Evolutionary conservation across 2,329 filamentous ascomycete genomes (phyloP), one percentile per base, ranked within the genome.

Genomic region (Aspergillus sp.): DNA sequence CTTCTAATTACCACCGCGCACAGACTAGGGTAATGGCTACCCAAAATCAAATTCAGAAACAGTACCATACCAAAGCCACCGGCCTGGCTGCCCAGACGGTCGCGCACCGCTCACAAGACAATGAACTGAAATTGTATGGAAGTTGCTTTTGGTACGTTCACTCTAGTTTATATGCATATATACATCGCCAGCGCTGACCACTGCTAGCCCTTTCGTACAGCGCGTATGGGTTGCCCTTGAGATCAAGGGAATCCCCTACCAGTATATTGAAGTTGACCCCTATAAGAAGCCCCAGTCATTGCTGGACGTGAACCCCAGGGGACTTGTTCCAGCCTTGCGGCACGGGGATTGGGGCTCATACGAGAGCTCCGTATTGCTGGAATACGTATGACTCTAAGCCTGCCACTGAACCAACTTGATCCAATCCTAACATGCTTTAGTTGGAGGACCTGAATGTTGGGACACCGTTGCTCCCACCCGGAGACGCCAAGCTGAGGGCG

Each of bases 171-270:
- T n/a, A 8, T 19, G 21, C 59, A 57, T 58, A 50, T 38, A n/a
- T 47, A n/a, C 21, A 13, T 7, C 25, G 7, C 60, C 39, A 61
- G 50, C 52, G 63, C 64, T 66, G 57, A 56, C 36, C 57, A 32
- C 62, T 57, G 54, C 68, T 44, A 90, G 89, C 70, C 91, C 91
- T 25, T 95, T 94, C 72, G 91, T 92, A 1, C 91, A 96, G 72
- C 86, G 91, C 17, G 90, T 95, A 25, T 96, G 92, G 92, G 95
- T 96, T 64, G 90, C 91, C 1, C 82, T 96, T 38, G 91, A 96
- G 74, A 82, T 88, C 68, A 95, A 95, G 73, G 84, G 86, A 17
- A 82, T 95, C 8, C 80, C 85, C 39, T 96, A 96, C 71, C 90
- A 96, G 72, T 96, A 96, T 75, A 88, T 92, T 68, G 92, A 96